Percentiles rank a stretch among this genome's conserved stretches.
These are phyloP conservation scores for Gaertneriomyces sp. DNA, from an alignment of 192 early-diverging fungal species.

Conservation along the genomic window DNA sequence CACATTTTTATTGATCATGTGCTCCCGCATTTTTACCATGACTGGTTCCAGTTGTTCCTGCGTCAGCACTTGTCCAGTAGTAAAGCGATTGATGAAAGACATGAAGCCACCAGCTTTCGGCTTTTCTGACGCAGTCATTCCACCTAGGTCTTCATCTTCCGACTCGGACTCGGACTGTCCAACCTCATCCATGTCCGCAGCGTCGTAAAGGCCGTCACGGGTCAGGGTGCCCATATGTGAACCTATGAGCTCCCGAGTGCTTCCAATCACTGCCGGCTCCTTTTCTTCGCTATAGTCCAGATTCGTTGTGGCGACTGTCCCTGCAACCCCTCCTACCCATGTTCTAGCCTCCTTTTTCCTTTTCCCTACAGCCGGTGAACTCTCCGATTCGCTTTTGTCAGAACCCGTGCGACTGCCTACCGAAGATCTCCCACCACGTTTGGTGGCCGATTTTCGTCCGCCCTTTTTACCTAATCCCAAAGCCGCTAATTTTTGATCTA, in stretches of 20 bases:
- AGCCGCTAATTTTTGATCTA: constrained; percentile 21
- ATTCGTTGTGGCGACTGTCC: not conserved
- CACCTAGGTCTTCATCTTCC: constrained; percentile 40
- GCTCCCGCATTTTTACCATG: constrained; percentile 85
- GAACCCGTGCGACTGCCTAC: not conserved
- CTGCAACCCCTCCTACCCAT: constrained; percentile 60
- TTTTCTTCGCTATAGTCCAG: constrained; percentile 34
- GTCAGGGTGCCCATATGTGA: constrained; percentile 23
- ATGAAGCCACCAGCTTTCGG: constrained; percentile 26
- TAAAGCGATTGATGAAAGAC: constrained; percentile 39
- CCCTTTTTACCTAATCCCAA: constrained; percentile 4
- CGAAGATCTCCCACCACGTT: not conserved
- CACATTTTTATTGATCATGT: constrained; percentile 90
- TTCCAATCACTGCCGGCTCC: constrained; percentile 1
- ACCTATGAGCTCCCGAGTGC: constrained; percentile 8
- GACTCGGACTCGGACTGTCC: not conserved
- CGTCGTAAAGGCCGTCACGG: constrained; percentile 59
- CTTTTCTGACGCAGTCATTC: constrained; percentile 25
- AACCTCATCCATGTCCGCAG: constrained; percentile 55
- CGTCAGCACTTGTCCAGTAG: constrained; percentile 55
- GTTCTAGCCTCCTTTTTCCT: constrained; percentile 58
- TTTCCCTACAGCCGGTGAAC: too few species aligned
- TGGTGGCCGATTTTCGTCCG: constrained; percentile 9
- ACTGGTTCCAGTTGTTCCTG: constrained; percentile 70
- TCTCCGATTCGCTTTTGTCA: too few species aligned